Evolutionary conservation across 2,329 filamentous ascomycete species (phyloP).

Genomic region (Bretziella fagacearum): DNA sequence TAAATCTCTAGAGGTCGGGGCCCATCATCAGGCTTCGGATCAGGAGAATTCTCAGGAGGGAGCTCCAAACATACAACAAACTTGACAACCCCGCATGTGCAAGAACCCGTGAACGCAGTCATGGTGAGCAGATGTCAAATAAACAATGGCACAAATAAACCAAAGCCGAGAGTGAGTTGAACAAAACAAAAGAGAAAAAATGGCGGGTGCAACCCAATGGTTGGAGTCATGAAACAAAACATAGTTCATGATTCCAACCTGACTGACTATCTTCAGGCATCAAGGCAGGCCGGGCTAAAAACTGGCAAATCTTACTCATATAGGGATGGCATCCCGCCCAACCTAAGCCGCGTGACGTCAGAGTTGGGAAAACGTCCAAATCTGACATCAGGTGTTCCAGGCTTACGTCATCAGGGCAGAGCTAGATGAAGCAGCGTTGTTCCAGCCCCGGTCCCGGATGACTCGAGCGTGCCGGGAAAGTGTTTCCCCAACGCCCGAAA

Average conservation of each 20-base stretch:
- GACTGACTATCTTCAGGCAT: no score
- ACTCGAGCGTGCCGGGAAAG: no score
- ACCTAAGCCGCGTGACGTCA: not conserved
- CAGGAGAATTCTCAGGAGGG: not conserved
- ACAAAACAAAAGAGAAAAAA: not conserved
- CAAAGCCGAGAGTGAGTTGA: no score
- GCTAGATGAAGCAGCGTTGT: not conserved
- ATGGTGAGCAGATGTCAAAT: not conserved
- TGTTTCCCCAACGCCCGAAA: no score
- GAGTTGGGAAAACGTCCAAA: not conserved
- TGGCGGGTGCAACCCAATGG: no score
- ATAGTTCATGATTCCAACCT: no score
- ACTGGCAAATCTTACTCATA: no score
- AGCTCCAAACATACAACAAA: slow-evolving; percentile 12
- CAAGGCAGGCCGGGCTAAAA: no score
- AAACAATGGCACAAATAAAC: not conserved
- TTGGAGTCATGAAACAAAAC: no score
- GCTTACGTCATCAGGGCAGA: not conserved
- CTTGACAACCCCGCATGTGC: slow-evolving; percentile 8
- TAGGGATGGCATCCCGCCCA: no score
- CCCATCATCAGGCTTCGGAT: slow-evolving; percentile 21
- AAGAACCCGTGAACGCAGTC: slow-evolving; percentile 11
- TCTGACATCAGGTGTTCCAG: not conserved
- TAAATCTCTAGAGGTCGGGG: slow-evolving; percentile 26
- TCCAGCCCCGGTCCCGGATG: not conserved